phyloP scores from a whole-genome alignment of 176 grass and related monocot genomes.

The Raddia guianensis region DNA sequence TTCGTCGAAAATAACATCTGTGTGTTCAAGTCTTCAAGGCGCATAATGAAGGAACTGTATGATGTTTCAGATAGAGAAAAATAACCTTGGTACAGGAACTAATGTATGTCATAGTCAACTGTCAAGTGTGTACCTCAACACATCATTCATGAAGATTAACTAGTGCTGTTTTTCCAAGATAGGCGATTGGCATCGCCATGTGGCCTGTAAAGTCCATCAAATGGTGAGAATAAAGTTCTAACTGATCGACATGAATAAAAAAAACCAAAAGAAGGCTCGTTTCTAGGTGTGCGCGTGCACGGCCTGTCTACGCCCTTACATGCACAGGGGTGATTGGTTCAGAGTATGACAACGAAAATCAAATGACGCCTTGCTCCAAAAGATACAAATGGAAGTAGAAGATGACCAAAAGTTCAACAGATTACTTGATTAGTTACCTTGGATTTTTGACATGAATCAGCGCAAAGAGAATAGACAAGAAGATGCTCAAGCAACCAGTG shows the following conservation, averaged over 20 bases:
- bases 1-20: neutral
- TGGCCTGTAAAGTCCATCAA: constrained; percentile 58
- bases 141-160: constrained; percentile 20
- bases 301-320: no score
- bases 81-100: neutral
- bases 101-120: neutral
- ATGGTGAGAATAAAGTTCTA: neutral
- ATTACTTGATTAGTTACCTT: constrained; percentile 60
- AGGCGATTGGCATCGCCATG: constrained; percentile 56
- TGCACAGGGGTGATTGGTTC: neutral
- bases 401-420: neutral
- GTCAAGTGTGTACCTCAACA: neutral
- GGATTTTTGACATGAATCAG: constrained; percentile 82
- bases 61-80: neutral
- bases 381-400: constrained; percentile 11
- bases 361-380: neutral
- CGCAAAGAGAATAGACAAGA: constrained; percentile 81
- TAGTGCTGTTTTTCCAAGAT: constrained; percentile 51
- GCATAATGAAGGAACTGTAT: constrained; percentile 4
- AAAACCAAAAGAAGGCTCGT: neutral
- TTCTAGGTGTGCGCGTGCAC: neutral
- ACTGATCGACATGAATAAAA: neutral
- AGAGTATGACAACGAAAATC: neutral
- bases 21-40: neutral
- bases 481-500: constrained; percentile 62